Evolutionary conservation across 106 monocot genomes (phyloP).

Genomic region (Phalaenopsis equestris): DNA sequence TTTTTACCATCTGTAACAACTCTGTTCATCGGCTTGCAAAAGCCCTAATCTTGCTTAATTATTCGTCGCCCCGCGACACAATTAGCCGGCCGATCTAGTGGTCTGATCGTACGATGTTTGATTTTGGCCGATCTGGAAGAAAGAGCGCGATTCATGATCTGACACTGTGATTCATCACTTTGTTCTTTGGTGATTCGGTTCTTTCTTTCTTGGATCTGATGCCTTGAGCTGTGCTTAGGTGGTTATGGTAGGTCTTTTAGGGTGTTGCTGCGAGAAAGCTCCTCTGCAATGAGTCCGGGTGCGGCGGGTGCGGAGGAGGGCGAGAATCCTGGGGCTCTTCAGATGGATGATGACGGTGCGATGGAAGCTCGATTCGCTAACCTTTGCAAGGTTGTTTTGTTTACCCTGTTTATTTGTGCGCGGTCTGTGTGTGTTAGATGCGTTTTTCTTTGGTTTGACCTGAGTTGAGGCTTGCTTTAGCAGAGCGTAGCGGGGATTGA

Average conservation of each 20-base stretch:
- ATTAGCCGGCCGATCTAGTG: not conserved
- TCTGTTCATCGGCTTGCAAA: not conserved
- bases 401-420: not conserved
- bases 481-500: conserved; percentile 33
- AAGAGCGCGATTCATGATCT: not conserved
- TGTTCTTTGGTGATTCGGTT: not conserved
- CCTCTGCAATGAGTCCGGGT: conserved; percentile 19
- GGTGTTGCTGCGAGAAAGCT: not conserved
- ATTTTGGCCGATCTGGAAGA: not conserved
- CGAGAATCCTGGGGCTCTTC: conserved; percentile 6
- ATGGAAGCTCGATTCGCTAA: conserved; percentile 42
- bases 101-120: not conserved
- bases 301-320: conserved; percentile 6
- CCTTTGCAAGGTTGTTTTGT: conserved; percentile 40
- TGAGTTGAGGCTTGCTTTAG: not conserved
- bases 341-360: conserved; percentile 9
- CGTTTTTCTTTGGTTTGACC: not conserved
- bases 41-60: conserved; percentile 2
- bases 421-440: not conserved
- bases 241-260: not conserved
- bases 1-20: not conserved
- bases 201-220: not conserved
- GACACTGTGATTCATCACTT: not conserved
- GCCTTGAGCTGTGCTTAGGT: not conserved
- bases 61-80: not conserved